Evolutionary conservation across 371 early-diverging fungal genomes (phyloP), one percentile per base, ranked within the genome.

Genomic region (Circinella minor): DNA sequence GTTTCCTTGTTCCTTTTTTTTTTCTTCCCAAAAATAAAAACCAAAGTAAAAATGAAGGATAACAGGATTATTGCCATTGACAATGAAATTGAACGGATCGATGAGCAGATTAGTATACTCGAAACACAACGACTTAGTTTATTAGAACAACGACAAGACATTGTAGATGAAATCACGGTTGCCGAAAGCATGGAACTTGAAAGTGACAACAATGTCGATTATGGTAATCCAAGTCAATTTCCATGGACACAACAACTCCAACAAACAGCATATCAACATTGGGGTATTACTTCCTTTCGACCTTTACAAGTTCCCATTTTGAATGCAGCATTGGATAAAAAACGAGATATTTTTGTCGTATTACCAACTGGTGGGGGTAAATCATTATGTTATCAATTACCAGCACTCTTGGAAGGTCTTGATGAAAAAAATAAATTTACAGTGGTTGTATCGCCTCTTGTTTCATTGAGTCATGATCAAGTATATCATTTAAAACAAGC

Each of bases 321-420:
- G 61, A 90, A 93, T 66, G 89, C 94, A n/a, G 86, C 90, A 2
- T 70, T 95, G 55, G 84, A 90, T 18, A 77, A 85, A 0, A 54
- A 82, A 39, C 79, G 90, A 39, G 95, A 96, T 74, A 80, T 90
- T 5, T 93, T 96, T 79, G 92, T 94, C 4, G 86, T 96, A 43
- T 89, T 95, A 86, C 96, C 95, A 0, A 96, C 96, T 17, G 96
- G 96, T 46, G 94, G 94, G 4, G 97, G 96, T 43, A 97, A 97
- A 79, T 91, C 92, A 4, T 77, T 95, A 4, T 95, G 95, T 72
- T 96, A 91, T 77, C 96, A 96, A 71, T 81, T 96, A 1, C 95
- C 95, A n/a, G 93, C 95, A 14, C 55, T 95, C 17, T 62, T 94
- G 17, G 78, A 43, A 43, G 43, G 43, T 9, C 43, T 9, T 9